Percentiles rank a stretch among this genome's conserved stretches.
These are phyloP conservation scores for Erigeron canadensis DNA, from an alignment of 129 eudicot species.

Conservation along the genomic window DNA sequence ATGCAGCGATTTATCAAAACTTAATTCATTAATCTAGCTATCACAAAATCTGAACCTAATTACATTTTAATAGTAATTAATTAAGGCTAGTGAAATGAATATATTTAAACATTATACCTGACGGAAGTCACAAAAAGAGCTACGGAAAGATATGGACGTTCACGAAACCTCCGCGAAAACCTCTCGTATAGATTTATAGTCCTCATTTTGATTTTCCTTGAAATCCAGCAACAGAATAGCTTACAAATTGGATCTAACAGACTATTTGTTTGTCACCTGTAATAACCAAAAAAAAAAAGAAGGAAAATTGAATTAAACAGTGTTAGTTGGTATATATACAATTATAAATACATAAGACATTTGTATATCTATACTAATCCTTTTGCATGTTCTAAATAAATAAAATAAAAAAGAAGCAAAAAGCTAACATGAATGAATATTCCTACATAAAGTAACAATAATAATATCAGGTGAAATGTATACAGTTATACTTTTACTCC, in stretches of 20 bases:
- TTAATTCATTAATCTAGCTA: too few species aligned
- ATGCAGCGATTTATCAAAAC: too few species aligned
- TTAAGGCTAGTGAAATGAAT: too few species aligned
- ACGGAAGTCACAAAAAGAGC: not conserved
- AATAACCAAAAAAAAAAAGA: not conserved
- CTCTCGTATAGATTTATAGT: not conserved
- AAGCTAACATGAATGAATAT: too few species aligned
- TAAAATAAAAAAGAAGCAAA: too few species aligned
- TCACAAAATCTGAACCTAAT: not conserved
- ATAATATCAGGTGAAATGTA: too few species aligned
- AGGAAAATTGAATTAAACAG: not conserved
- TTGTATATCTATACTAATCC: too few species aligned
- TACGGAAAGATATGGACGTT: not conserved
- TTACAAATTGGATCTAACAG: not conserved
- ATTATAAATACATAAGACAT: not conserved
- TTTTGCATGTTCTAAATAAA: too few species aligned
- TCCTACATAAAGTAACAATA: too few species aligned
- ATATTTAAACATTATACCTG: not conserved
- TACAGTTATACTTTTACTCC: too few species aligned
- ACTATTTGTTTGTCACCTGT: not conserved
- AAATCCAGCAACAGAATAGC: not conserved
- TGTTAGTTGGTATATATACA: not conserved
- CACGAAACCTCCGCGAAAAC: constrained; percentile 3
- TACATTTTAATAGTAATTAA: not conserved
- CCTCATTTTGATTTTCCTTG: not conserved